Evolutionary conservation across 2,329 filamentous ascomycete genomes (phyloP).

Genomic region (Alternaria triticimaculans): DNA sequence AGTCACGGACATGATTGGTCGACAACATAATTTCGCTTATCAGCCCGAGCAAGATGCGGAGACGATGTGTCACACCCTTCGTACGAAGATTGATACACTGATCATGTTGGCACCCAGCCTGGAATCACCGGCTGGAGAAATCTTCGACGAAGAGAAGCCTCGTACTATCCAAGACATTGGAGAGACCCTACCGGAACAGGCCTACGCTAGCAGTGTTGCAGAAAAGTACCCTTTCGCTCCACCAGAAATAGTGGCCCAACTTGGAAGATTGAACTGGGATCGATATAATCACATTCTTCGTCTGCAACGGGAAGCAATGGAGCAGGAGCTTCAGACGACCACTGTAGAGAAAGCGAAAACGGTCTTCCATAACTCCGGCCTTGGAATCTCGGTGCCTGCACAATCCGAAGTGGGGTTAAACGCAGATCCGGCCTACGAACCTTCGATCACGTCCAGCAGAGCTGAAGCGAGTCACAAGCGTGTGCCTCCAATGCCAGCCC

Average conservation of each 20-base stretch:
- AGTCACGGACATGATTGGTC: background rate
- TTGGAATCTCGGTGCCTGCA: background rate
- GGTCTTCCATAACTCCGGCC: background rate
- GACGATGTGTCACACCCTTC: conserved; percentile 1
- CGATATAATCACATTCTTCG: conserved; percentile 10
- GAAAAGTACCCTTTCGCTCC: conserved; percentile 8
- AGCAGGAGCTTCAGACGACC: background rate
- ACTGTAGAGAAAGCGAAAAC: background rate
- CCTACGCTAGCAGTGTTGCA: conserved; percentile 8
- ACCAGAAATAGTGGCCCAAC: background rate
- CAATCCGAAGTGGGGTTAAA: background rate
- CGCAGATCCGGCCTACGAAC: background rate
- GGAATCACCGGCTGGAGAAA: conserved; percentile 1
- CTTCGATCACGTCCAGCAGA: background rate
- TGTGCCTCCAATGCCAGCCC: background rate
- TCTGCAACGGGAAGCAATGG: conserved; percentile 1
- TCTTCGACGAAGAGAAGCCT: conserved; percentile 3
- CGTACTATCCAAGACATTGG: conserved; percentile 1
- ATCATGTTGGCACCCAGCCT: conserved; percentile 8
- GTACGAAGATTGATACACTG: conserved; percentile 9
- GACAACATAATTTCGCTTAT: background rate
- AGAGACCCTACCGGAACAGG: conserved; percentile 4
- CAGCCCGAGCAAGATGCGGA: background rate
- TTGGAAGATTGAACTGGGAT: conserved; percentile 13
- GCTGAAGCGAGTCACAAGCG: background rate